These are phyloP conservation scores for Myxozyma monticola DNA, from an alignment of 805 yeast genomes.

Conservation along the genomic window DNA sequence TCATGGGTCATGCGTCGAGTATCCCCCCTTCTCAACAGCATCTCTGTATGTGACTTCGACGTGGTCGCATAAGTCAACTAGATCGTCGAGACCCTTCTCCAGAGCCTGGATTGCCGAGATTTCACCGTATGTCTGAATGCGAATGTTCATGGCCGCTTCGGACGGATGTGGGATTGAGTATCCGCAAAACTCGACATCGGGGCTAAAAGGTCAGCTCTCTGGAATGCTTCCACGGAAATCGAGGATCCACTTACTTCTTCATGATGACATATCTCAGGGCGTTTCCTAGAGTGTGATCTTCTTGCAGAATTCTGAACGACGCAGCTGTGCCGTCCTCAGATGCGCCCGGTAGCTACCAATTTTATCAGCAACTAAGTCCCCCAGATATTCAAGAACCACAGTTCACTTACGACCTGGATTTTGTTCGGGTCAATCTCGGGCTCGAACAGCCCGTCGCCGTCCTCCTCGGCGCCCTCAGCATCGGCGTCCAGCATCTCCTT, in stretches of 20 bases:
- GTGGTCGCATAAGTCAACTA: conserved; percentile 76
- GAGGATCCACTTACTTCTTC: conserved; percentile 58
- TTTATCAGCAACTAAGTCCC: not conserved
- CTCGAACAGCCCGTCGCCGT: conserved; percentile 9
- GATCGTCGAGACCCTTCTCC: conserved; percentile 84
- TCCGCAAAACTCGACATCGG: conserved; percentile 97
- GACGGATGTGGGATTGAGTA: conserved; percentile 98
- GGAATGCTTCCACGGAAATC: not conserved
- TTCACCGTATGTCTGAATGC: conserved; percentile 89
- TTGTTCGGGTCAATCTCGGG: conserved; percentile 35
- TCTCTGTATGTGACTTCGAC: conserved; percentile 78
- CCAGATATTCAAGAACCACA: not conserved
- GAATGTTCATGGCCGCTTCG: conserved; percentile 80
- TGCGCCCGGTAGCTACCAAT: conserved; percentile 66
- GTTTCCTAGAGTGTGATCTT: conserved; percentile 95
- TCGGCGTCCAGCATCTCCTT: conserved; percentile 12
- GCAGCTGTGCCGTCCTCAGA: conserved; percentile 94
- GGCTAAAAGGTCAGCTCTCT: too few species aligned
- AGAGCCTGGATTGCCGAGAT: conserved; percentile 90
- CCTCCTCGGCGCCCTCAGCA: not conserved
- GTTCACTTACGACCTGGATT: conserved; percentile 35
- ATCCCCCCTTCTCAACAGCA: conserved; percentile 60
- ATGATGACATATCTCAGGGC: conserved; percentile 90
- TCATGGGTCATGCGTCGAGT: conserved; percentile 5
- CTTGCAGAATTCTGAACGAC: conserved; percentile 87